These are phyloP conservation scores for Sporobolus alterniflorus DNA, from an alignment of 202 grass and related monocot species.

Conservation along the genomic window DNA sequence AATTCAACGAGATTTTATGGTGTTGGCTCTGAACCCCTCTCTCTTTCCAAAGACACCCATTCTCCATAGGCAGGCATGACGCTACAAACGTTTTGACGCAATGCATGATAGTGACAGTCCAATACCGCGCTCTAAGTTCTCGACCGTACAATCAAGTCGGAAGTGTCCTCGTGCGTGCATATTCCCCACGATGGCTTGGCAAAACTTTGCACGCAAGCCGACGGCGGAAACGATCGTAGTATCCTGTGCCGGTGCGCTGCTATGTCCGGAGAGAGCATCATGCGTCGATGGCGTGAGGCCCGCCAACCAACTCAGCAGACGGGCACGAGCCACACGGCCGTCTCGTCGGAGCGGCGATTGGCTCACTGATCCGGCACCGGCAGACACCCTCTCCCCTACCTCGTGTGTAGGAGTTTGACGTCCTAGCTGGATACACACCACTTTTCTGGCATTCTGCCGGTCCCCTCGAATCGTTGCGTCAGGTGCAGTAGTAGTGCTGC, in stretches of 20 bases:
- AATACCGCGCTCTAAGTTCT: neutral
- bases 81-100: neutral
- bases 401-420: constrained; percentile 34
- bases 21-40: neutral
- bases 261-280: constrained; percentile 7
- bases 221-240: constrained; percentile 28
- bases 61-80: neutral
- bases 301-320: neutral
- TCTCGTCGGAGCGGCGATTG: neutral
- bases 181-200: neutral
- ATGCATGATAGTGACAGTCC: neutral
- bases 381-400: neutral
- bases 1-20: too few species aligned
- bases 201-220: neutral
- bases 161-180: constrained; percentile 24
- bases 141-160: constrained; percentile 7
- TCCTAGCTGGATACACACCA: constrained; percentile 14
- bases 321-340: constrained; percentile 22
- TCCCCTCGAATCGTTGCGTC: neutral
- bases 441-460: neutral
- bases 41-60: neutral
- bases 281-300: constrained; percentile 20
- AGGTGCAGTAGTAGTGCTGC: constrained; percentile 5
- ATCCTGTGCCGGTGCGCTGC: neutral
- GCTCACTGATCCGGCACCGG: constrained; percentile 32